phyloP scores from a whole-genome alignment of 441 rosid genomes.

The Mallotus repandus region DNA sequence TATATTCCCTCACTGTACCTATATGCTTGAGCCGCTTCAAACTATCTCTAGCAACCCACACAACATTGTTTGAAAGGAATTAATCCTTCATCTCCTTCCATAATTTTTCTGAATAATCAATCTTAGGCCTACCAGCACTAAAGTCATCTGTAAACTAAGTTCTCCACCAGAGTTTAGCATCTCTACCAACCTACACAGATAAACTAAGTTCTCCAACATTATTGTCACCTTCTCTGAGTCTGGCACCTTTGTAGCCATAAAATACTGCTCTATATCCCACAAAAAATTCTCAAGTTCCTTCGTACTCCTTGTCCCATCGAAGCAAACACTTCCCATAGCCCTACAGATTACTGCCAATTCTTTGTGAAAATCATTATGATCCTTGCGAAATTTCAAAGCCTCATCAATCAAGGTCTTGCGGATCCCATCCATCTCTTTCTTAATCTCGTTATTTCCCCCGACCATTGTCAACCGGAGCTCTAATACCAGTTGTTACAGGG shows the following conservation, averaged over 20 bases:
- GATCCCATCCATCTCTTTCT: no score
- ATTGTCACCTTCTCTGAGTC: not conserved
- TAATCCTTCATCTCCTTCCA: not conserved
- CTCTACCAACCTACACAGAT: no score
- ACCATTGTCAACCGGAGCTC: no score
- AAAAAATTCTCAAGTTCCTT: not conserved
- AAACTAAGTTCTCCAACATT: no score
- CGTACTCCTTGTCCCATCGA: no score
- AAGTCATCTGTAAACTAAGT: not conserved
- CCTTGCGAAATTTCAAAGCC: no score
- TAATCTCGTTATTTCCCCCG: no score
- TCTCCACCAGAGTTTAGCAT: rapidly evolving
- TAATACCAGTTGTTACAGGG: no score
- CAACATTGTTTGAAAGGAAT: not conserved
- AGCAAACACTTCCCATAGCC: no score
- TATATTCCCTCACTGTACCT: rapidly evolving
- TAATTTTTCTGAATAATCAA: not conserved
- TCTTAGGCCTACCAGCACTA: not conserved
- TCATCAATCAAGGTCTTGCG: no score
- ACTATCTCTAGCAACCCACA: not conserved
- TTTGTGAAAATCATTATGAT: no score
- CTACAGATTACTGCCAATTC: no score
- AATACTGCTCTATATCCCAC: not conserved
- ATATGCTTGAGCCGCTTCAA: not conserved
- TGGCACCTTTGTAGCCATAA: not conserved